phyloP scores from a whole-genome alignment of 805 yeast genomes.

The Hagleromyces aurorensis region DNA sequence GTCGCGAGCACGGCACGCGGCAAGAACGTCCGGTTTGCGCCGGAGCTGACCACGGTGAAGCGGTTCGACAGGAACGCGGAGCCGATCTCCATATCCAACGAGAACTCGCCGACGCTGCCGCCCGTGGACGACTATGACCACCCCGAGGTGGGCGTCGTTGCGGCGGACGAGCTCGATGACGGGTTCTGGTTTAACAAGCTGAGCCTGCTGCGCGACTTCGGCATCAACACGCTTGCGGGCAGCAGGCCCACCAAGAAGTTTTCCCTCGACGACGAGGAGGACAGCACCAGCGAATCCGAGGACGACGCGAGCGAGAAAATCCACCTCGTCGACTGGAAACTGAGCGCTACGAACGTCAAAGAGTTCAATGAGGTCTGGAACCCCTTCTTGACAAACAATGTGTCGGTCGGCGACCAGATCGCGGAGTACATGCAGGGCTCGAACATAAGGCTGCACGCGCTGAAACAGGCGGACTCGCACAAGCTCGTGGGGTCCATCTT shows the following conservation, averaged over 20 bases:
- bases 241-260: conserved; percentile 1
- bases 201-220: conserved; percentile 7
- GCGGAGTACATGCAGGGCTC: conserved; percentile 17
- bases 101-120: conserved; percentile 34
- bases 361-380: conserved; percentile 6
- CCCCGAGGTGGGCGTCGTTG: conserved; percentile 3
- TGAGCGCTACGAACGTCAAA: conserved; percentile 6
- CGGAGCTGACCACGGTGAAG: conserved; percentile 52
- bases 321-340: conserved; percentile 10
- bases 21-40: conserved; percentile 59
- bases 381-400: conserved; percentile 4
- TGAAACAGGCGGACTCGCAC: conserved; percentile 9
- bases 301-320: conserved; percentile 4
- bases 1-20: conserved; percentile 23
- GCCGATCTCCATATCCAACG: conserved; percentile 56
- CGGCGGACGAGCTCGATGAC: conserved; percentile 7
- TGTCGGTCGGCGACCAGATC: conserved; percentile 6
- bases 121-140: conserved; percentile 11
- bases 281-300: conserved; percentile 3
- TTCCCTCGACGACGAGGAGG: conserved; percentile 2
- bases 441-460: conserved; percentile 20
- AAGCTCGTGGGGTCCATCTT: conserved; percentile 22
- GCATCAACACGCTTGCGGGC: conserved; percentile 6
- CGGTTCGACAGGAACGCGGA: conserved; percentile 53
- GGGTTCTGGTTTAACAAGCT: conserved; percentile 16